Evolutionary conservation across 805 yeast genomes (phyloP).

Genomic region (Ogataea wickerhamii): DNA sequence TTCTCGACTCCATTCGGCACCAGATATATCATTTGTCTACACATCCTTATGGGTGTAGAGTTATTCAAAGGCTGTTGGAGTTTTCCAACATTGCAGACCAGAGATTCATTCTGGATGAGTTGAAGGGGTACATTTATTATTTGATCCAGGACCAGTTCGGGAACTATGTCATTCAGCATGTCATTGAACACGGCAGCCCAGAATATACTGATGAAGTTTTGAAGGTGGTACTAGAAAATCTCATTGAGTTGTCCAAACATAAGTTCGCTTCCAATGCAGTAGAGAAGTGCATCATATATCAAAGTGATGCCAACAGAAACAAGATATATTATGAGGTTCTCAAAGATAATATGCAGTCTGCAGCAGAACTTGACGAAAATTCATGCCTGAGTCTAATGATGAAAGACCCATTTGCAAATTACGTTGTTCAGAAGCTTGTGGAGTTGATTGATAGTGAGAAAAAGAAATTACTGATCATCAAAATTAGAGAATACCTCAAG

Average conservation of each 20-base stretch:
- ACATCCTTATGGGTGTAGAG: constrained; percentile 97
- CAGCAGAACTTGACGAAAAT: constrained; percentile 51
- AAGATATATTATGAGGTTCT: constrained; percentile 64
- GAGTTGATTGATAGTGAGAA: constrained; percentile 72
- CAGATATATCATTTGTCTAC: constrained; percentile 83
- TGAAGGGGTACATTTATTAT: constrained; percentile 66
- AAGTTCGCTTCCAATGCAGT: constrained; percentile 98
- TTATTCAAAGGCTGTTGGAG: constrained; percentile 87
- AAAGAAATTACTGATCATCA: constrained; percentile 63
- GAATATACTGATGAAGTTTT: constrained; percentile 58
- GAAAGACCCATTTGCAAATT: constrained; percentile 97
- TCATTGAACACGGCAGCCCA: constrained; percentile 75
- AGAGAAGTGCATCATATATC: constrained; percentile 83
- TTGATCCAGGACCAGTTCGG: constrained; percentile 96
- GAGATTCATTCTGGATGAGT: constrained; percentile 60
- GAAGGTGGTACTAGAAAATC: constrained; percentile 56
- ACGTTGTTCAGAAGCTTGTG: constrained; percentile 91
- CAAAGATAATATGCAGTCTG: constrained; percentile 42
- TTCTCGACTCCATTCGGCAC: constrained; percentile 64
- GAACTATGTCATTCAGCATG: constrained; percentile 95
- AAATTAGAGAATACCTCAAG: constrained; percentile 76
- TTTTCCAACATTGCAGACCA: constrained; percentile 67
- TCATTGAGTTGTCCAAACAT: constrained; percentile 83
- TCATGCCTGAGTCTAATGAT: constrained; percentile 85
- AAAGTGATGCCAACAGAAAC: constrained; percentile 58